Evolutionary conservation across 192 early-diverging fungal genomes (phyloP).

Genomic region (Paraglomus brasilianum): DNA sequence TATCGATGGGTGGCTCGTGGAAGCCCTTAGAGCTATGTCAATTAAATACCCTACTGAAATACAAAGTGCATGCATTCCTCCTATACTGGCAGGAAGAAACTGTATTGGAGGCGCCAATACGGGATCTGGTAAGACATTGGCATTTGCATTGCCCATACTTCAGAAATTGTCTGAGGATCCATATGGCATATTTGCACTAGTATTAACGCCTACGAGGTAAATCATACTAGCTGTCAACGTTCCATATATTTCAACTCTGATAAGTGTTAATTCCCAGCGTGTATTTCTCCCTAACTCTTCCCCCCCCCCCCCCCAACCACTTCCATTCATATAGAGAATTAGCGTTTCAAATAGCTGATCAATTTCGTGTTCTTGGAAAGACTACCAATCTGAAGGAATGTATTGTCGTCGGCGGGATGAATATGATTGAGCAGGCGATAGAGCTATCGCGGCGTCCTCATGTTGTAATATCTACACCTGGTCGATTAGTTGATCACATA

Average conservation of each 20-base stretch:
- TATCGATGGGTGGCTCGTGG: constrained; percentile 77
- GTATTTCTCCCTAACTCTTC: background rate
- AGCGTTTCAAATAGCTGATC: constrained; percentile 98
- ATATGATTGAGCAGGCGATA: constrained; percentile 94
- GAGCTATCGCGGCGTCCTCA: constrained; percentile 84
- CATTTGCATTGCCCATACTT: constrained; percentile 96
- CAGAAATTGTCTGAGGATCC: constrained; percentile 95
- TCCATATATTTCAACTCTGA: background rate
- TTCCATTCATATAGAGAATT: constrained; percentile 73
- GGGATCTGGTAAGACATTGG: constrained; percentile 96
- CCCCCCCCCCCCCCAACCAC: background rate
- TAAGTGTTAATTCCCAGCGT: background rate
- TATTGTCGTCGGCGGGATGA: constrained; percentile 91
- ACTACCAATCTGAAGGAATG: constrained; percentile 79
- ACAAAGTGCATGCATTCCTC: constrained; percentile 82
- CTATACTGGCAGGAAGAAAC: constrained; percentile 73
- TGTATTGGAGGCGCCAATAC: constrained; percentile 95
- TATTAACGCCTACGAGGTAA: constrained; percentile 91
- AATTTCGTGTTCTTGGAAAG: constrained; percentile 91
- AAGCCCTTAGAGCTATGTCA: constrained; percentile 75
- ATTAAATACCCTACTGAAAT: constrained; percentile 90
- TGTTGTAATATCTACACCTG: constrained; percentile 93
- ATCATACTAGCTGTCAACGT: background rate
- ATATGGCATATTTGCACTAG: constrained; percentile 94
- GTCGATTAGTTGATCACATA: constrained; percentile 91